Conservation (phyloP, 768 basidiomycete species). For the Epithele typhae region DNA sequence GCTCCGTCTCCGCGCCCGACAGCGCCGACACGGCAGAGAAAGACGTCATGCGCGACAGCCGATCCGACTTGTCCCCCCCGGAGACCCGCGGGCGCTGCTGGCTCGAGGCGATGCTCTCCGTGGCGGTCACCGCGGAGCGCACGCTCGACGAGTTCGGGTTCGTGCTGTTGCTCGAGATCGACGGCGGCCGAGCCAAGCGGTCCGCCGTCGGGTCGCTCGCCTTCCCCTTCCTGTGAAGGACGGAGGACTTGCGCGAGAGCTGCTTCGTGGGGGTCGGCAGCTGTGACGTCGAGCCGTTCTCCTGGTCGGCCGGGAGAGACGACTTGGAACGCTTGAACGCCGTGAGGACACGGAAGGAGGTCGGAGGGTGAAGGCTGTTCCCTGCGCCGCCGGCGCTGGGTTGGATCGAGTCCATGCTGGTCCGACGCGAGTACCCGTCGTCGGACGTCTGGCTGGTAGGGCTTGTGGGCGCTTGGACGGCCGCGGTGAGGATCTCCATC, state of each 20-base stretch:
- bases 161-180: slow-evolving; percentile 58
- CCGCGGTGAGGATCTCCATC: slow-evolving; percentile 38
- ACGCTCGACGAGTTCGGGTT: slow-evolving; percentile 49
- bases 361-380: slow-evolving; percentile 48
- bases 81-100: slow-evolving; percentile 18
- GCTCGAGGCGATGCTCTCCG: slow-evolving; percentile 39
- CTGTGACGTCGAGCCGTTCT: slow-evolving; percentile 10
- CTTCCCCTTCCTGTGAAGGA: slow-evolving; percentile 36
- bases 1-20: slow-evolving; percentile 19
- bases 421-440: slow-evolving; percentile 37
- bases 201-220: slow-evolving; percentile 21
- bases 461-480: slow-evolving; percentile 32
- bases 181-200: slow-evolving; percentile 47
- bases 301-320: slow-evolving; percentile 34
- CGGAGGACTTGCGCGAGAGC: slow-evolving; percentile 30
- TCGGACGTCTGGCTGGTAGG: slow-evolving; percentile 53
- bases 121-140: slow-evolving; percentile 50
- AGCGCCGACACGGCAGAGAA: slow-evolving; percentile 29
- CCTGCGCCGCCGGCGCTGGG: slow-evolving; percentile 35
- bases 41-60: slow-evolving; percentile 32
- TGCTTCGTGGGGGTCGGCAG: slow-evolving; percentile 31
- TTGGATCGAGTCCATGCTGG: slow-evolving; percentile 41
- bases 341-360: slow-evolving; percentile 63
- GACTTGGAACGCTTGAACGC: slow-evolving; percentile 63
- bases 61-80: slow-evolving; percentile 25